Evolutionary conservation across 1,284 basidiomycete genomes (phyloP), one percentile per base, ranked within the genome.

Genomic region (Cutaneotrichosporon daszewskae): DNA sequence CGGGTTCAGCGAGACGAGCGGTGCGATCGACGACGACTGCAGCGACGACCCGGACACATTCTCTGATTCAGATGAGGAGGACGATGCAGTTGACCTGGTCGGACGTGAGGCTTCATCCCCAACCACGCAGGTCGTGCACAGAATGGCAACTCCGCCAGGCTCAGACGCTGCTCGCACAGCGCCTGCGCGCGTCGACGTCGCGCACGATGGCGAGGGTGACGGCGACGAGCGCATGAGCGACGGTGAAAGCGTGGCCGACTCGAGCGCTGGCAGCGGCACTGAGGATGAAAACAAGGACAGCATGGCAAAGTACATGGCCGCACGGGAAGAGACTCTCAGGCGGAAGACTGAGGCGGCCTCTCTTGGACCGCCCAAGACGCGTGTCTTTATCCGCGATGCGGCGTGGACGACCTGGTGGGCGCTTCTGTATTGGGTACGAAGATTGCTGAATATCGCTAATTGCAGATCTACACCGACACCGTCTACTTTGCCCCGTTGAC

Each of bases 401-500:
- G 83, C 87, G 1, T 90, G 87, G 67, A 74, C 78, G 7, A 91
- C 88, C 0, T 92, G 88, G 68, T 81, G 78, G 61, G 84, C 87
- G 0, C 77, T 90, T 27, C 74, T 91, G 12, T 89, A 87, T 71
- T 91, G 86, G 68, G 85, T 86, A 52, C 65, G 79, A 52, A 35
- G 22, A 27, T 37, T 13, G 8, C 20, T 9, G 24, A 6, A 4
- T 11, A 17, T 1, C n/a, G 16, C 44, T 38, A 16, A 40, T 36
- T 1, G 4, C 54, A 87, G 85, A 74, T 91, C 27, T 91, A 91
- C 64, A 90, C 88, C 14, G 85, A 91, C 59, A 78, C 75, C 5
- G 83, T 91, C 50, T 76, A 82, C 29, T 91, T 92, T 61, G 85
- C 88, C 0, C 88, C 88, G 0, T 73, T 91, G 7, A 81, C 85